A percentile compares a stretch with the other conserved stretches of the same genome.
Conservation (phyloP, 164 flowering plant genomes). For the Santalum album region DNA sequence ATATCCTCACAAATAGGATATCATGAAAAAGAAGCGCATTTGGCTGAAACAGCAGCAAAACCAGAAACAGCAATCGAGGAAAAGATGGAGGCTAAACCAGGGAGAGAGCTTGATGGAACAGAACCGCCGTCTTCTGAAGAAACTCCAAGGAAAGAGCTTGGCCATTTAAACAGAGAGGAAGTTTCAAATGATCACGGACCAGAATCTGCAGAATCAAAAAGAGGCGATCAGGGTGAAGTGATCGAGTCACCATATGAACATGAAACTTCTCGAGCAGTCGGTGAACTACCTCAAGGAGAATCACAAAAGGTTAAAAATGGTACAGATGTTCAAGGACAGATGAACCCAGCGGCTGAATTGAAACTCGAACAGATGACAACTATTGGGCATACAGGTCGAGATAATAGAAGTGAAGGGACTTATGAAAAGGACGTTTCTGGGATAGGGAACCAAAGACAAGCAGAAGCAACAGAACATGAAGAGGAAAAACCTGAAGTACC, state of each 20-base stretch:
- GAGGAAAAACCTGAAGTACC: not conserved
- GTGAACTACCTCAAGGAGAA: too few relatives aligned
- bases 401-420: constrained; percentile 1
- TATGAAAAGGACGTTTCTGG: not conserved
- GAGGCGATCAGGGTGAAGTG: not conserved
- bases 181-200: not conserved
- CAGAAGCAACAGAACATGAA: constrained; percentile 1
- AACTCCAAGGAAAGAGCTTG: not conserved
- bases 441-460: not conserved
- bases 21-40: not conserved
- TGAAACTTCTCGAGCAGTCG: not conserved
- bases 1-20: not conserved
- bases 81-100: not conserved
- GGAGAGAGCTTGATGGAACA: not conserved
- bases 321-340: not conserved
- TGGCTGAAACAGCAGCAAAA: not conserved
- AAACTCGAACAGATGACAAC: too few relatives aligned
- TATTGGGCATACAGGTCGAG: too few relatives aligned
- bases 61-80: not conserved
- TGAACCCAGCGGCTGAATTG: not conserved
- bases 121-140: constrained; percentile 3
- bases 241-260: not conserved
- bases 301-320: not conserved
- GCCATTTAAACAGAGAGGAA: not conserved
- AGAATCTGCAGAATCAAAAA: not conserved